Evolutionary conservation across 2,329 filamentous ascomycete genomes (phyloP), one percentile per base, ranked within the genome.

Genomic region (Aspergillus sp.): DNA sequence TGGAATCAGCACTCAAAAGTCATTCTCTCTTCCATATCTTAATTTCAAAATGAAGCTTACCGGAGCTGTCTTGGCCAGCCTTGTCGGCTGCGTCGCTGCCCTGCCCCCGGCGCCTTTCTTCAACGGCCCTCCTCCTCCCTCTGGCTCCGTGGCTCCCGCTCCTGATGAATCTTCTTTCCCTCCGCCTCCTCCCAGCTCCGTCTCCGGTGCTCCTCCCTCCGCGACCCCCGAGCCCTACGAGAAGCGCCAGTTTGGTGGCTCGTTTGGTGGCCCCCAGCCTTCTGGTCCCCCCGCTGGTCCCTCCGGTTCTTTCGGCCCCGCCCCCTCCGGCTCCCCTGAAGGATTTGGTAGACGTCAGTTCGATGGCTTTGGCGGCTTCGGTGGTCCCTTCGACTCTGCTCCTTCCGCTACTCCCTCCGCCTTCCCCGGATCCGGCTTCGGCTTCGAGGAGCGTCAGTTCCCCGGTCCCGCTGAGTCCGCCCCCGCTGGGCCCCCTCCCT

Each of bases 41-140:
- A 10, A 30, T 17, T 5, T 11, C 25, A 50, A 19, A 32, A 50
- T 50, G 47, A 50, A 50, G 47, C 15, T 50, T 27, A 17, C 25
- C 25, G 47, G 47, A 19, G 25, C 17, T 19, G 25, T 50, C 7
- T 6, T 50, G 13, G 30, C 47, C 47, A 30, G 47, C 17, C 47
- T 50, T n/a, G 25, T 50, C 25, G 47, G 47, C 47, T 50, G 47
- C 47, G 47, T 30, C 15, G 47, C 47, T 50, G 47, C 47, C 25
- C 23, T 50, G 3, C 47, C 47, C 25, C 47, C 44, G 5, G 44
- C 8, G 8, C 25, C 25, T 13, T 50, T 50, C 25, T 44, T 44
- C 19, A 44, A 19, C 41, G 47, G 47, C n/a, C 23, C 23, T 30
- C 25, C 47, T 27, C 47, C 47, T 32, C 15, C 47, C 10, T 50